These are phyloP conservation scores for Sugiyamaella floridensis DNA, from an alignment of 805 yeast species.

Conservation along the genomic window DNA sequence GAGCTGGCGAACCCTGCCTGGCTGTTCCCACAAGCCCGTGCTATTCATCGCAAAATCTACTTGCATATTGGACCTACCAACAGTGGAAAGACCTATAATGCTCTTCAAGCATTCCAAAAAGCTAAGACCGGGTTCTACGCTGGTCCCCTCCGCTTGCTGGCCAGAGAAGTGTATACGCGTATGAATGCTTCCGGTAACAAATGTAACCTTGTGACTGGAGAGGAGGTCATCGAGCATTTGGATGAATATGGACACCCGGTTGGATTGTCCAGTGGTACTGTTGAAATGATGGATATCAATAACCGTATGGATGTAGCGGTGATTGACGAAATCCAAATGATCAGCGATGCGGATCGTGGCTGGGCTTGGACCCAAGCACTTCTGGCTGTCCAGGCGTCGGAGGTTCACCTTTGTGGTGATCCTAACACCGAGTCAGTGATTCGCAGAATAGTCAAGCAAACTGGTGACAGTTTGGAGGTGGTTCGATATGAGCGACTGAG, in stretches of 20 bases:
- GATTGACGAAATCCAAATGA: slow-evolving; percentile 95
- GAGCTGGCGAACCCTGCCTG: slow-evolving; percentile 57
- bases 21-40: slow-evolving; percentile 83
- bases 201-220: slow-evolving; percentile 93
- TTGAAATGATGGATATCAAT: slow-evolving; percentile 80
- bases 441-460: slow-evolving; percentile 47
- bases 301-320: slow-evolving; percentile 77
- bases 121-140: slow-evolving; percentile 82
- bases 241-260: slow-evolving; percentile 69
- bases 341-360: slow-evolving; percentile 72
- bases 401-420: slow-evolving; percentile 92
- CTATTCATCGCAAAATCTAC: slow-evolving; percentile 67
- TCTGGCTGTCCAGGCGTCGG: slow-evolving; percentile 77
- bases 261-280: slow-evolving; percentile 74
- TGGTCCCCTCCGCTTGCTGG: slow-evolving; percentile 85
- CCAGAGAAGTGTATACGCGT: slow-evolving; percentile 83
- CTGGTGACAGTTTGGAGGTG: slow-evolving; percentile 78
- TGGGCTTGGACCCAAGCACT: slow-evolving; percentile 93
- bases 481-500: slow-evolving; percentile 71
- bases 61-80: slow-evolving; percentile 98
- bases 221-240: slow-evolving; percentile 68
- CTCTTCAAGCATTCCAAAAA: slow-evolving; percentile 57
- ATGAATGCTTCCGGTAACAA: slow-evolving; percentile 58
- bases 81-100: slow-evolving; percentile 87
- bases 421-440: slow-evolving; percentile 71